These are phyloP conservation scores for Psilocybe subaeruginosa DNA, from an alignment of 768 basidiomycete species.

Conservation along the genomic window DNA sequence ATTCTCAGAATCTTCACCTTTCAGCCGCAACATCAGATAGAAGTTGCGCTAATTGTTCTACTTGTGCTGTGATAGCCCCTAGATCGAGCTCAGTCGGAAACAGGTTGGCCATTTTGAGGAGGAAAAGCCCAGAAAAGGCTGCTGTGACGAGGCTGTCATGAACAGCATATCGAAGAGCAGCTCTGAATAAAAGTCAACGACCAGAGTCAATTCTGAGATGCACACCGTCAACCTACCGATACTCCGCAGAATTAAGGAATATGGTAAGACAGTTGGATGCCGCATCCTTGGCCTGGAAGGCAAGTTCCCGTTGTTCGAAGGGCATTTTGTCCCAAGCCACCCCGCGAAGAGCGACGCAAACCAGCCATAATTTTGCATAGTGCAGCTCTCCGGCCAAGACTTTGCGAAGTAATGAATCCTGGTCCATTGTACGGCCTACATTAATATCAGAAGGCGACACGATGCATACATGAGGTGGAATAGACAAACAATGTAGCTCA, in stretches of 20 bases:
- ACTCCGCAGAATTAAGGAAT: conserved; percentile 80
- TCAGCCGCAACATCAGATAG: conserved; percentile 94
- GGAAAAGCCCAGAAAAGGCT: conserved; percentile 88
- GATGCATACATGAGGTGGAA: background rate
- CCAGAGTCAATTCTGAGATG: background rate
- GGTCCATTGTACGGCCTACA: conserved; percentile 78
- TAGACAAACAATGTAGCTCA: conserved; percentile 70
- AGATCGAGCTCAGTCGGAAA: conserved; percentile 88
- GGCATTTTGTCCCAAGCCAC: conserved; percentile 97
- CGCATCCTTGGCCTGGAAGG: conserved; percentile 94
- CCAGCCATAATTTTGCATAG: conserved; percentile 94
- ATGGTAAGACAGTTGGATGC: conserved; percentile 85
- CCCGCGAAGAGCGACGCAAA: conserved; percentile 89
- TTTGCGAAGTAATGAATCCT: conserved; percentile 83
- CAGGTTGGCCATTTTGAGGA: conserved; percentile 93
- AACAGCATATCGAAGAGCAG: conserved; percentile 89
- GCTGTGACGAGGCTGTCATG: conserved; percentile 92
- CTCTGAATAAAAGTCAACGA: conserved; percentile 43
- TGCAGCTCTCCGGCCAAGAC: conserved; percentile 88
- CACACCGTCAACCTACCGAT: conserved; percentile 54
- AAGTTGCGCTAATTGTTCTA: conserved; percentile 88
- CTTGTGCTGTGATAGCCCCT: conserved; percentile 74
- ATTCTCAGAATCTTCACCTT: conserved; percentile 47
- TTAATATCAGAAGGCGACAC: conserved; percentile 10
- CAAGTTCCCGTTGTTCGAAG: conserved; percentile 91